A percentile compares a stretch with the other conserved stretches of the same genome.
These are phyloP conservation scores for Aspergillus texensis DNA, from an alignment of 2,329 filamentous ascomycete genomes.

Conservation along the genomic window DNA sequence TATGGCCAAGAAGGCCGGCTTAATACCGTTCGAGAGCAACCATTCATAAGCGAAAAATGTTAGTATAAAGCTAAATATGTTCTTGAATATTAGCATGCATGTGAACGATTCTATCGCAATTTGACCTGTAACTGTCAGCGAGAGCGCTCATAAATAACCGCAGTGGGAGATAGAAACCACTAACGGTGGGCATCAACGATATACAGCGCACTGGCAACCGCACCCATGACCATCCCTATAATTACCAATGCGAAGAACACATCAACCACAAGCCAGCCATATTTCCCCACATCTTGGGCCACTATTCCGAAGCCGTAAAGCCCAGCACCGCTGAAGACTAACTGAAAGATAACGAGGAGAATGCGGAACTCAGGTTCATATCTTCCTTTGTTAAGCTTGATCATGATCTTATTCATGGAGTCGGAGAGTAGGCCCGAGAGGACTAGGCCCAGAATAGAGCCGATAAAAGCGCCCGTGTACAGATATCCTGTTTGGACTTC, in stretches of 20 bases:
- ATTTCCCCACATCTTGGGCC: conserved; percentile 61
- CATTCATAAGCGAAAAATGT: conserved; percentile 85
- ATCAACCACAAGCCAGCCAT: conserved; percentile 73
- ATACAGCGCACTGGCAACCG: conserved; percentile 82
- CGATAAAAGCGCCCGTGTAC: conserved; percentile 83
- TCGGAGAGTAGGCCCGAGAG: conserved; percentile 77
- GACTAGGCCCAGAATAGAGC: conserved; percentile 75
- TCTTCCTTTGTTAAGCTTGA: conserved; percentile 72
- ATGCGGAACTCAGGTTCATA: conserved; percentile 94
- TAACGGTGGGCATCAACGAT: conserved; percentile 89
- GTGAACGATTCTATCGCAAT: conserved; percentile 88
- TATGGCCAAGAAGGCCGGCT: conserved; percentile 67
- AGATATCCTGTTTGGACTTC: conserved; percentile 83
- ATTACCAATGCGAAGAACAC: conserved; percentile 85
- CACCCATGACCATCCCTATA: conserved; percentile 87
- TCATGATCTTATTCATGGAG: conserved; percentile 69
- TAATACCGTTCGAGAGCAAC: conserved; percentile 65
- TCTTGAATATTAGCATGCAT: conserved; percentile 89
- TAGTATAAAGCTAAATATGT: conserved; percentile 84
- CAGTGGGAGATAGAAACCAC: conserved; percentile 36
- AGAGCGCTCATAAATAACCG: not conserved
- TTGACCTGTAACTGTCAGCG: conserved; percentile 57
- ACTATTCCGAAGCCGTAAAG: conserved; percentile 84
- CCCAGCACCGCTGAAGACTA: conserved; percentile 75
- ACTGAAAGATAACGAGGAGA: conserved; percentile 77